These are phyloP conservation scores for Aspergillus sp. DNA, from an alignment of 2,329 filamentous ascomycete species.

Conservation along the genomic window DNA sequence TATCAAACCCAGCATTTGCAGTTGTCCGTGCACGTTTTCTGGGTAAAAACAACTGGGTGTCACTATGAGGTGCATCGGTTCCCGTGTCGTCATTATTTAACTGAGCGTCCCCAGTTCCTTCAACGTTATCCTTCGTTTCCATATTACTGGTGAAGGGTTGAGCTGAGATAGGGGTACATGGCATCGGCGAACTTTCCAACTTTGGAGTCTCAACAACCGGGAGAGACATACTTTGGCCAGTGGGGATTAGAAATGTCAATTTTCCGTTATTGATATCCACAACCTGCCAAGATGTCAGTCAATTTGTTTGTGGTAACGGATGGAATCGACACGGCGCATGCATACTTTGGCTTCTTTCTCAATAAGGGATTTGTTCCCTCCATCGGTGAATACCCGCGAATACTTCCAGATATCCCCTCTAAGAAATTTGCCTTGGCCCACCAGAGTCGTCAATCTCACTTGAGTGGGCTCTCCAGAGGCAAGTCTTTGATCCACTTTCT, in stretches of 20 bases:
- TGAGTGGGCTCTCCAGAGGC: conserved; percentile 44
- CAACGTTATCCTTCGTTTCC: too few relatives aligned
- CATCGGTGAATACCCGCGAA: conserved; percentile 22
- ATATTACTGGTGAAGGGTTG: too few relatives aligned
- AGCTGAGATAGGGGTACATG: not conserved
- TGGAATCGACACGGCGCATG: not conserved
- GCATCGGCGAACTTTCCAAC: not conserved
- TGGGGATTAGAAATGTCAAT: conserved; percentile 40
- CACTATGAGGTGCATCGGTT: not conserved
- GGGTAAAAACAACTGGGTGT: not conserved
- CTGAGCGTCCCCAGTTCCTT: not conserved
- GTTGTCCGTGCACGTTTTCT: not conserved
- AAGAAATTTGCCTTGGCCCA: conserved; percentile 35
- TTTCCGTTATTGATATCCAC: conserved; percentile 29
- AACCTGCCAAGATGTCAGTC: conserved; percentile 24
- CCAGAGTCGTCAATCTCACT: conserved; percentile 38
- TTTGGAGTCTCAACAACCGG: conserved; percentile 1
- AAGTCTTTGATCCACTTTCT: conserved; percentile 32
- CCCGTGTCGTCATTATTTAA: not conserved
- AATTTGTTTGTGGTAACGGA: not conserved
- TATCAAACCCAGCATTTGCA: not conserved
- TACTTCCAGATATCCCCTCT: conserved; percentile 45
- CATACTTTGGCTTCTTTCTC: conserved; percentile 46
- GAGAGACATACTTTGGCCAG: conserved; percentile 37
- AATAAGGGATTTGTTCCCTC: conserved; percentile 28